Evolutionary conservation across 2,329 filamentous ascomycete genomes (phyloP), one percentile per base, ranked within the genome.

Genomic region (Xylaria sp.): DNA sequence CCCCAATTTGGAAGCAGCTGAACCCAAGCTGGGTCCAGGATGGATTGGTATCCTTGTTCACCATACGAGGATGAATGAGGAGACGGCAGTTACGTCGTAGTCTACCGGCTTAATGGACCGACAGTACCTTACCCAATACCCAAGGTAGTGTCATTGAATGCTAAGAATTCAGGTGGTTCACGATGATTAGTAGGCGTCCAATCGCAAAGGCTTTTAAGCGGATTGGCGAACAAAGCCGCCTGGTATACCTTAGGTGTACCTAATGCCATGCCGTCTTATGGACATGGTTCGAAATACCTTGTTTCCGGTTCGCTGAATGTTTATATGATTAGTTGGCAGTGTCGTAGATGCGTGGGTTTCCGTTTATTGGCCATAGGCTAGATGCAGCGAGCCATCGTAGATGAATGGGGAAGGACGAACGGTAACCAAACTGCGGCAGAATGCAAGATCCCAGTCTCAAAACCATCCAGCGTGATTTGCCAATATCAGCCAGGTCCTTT

Each of bases 1-100:
- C 45, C 62, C 53, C 52, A 43, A 65, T 53, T 53, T 58, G 48
- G 62, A 55, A 59, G 18, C 66, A 65, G 62, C 66, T 68, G 62
- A 68, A 61, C 45, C 46, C 30, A 60, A 52, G 32, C 43, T 60
- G 9, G 53, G 30, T 53, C n/a, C 30, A 62, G 20, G 50, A n/a
- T 41, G 28, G 52, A 18, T 23, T 20, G 15, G 9, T n/a, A 36
- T 34, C n/a, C 52, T 15, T 13, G n/a, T 52, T 32, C 8, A 12
- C 20, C 4, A 13, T 48, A 28, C 23, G 18, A 15, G 23, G 23
- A 6, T 28, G 18, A 7, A 30, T 13, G 10, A 23, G 10, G 20
- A 20, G 45, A 46, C 45, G 45, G 45, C 45, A 46, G 45, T 45
- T 23, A 45, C 41, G 41, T 45, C 10, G 36, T 39, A 15, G 18